Evolutionary conservation across 345 rosid genomes (phyloP).

Genomic region (Trapa bicornis): DNA sequence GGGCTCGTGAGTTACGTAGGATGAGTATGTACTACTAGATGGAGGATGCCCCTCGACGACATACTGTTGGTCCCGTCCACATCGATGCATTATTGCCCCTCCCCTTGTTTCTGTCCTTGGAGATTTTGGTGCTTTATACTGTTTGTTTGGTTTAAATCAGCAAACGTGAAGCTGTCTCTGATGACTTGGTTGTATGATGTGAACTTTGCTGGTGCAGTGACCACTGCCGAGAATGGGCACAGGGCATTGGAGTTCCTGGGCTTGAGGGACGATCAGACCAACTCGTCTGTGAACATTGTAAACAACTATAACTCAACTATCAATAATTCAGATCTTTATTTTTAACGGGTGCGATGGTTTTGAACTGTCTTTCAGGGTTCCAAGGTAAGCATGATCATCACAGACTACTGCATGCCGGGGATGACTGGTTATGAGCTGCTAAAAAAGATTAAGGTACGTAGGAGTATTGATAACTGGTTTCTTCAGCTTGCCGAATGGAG

Average conservation of each 20-base stretch:
- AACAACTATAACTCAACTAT: background rate
- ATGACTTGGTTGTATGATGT: background rate
- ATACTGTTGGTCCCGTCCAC: background rate
- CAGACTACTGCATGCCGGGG: slow-evolving; percentile 92
- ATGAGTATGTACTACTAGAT: background rate
- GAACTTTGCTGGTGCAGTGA: slow-evolving; percentile 27
- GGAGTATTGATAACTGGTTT: background rate
- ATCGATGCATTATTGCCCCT: background rate
- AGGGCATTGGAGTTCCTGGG: slow-evolving; percentile 69
- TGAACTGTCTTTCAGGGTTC: slow-evolving; percentile 25
- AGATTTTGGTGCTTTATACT: background rate
- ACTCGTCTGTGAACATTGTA: slow-evolving; percentile 8
- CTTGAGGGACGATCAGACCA: slow-evolving; percentile 29
- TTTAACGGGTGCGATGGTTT: background rate
- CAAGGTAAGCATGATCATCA: slow-evolving; percentile 61
- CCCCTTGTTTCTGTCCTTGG: background rate
- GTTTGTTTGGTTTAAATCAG: background rate
- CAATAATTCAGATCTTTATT: background rate
- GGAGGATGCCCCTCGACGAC: background rate
- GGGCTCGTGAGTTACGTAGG: background rate
- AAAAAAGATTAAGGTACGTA: slow-evolving; percentile 57
- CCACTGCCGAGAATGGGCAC: slow-evolving; percentile 64
- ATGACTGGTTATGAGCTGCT: slow-evolving; percentile 85
- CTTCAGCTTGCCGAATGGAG: no score
- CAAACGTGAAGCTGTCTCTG: background rate